Base-by-base conservation (phyloP, 768 basidiomycete genomes). In the Exsudoporus frostii region DNA sequence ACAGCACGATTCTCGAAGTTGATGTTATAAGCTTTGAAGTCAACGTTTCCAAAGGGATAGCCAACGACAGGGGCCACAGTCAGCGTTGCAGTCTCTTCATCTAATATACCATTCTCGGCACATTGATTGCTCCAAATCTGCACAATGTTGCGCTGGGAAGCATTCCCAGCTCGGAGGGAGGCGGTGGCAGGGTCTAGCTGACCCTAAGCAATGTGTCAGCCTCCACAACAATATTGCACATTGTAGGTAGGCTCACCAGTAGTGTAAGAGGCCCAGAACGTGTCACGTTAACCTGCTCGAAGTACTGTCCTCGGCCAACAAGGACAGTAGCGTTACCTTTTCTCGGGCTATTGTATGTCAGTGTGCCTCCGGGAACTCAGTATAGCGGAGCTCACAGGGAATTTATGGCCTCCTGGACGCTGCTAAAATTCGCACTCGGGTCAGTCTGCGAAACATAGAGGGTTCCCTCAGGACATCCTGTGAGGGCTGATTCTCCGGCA, bases 1-100 rank as follows among this genome's bases (percentile, higher is more conserved):
- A 85, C 84, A n/a, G 84, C 84, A 54, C 79, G 73, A 56, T 86
- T 88, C 50, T 83, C 75, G 51, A 85, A 82, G 62, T 86, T 78
- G 54, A 87, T 79, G 57, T 86, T 86, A 55, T 86, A 85, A 9
- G 76, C 80, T 57, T 73, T 83, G 69, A 86, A 86, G 58, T 88
- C 78, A 22, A 64, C 55, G 53, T 72, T 82, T 0, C 85, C 85
- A 48, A 81, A 82, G 10, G 11, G 71, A 62, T 5, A 74, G 73
- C 55, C 82, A 76, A 1, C 73, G 65, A 17, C 77, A 10, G 85
- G 84, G 2, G 77, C 76, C 32, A 87, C 76, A 24, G 79, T 74
- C 11, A 87, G 69, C 2, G 82, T 81, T 14, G 83, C 79, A 0
- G 83, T 83, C 38, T 79, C 71, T 2, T 82, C 81, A 56, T 86